Percentiles rank a stretch among this genome's conserved stretches.
Conservation (phyloP, 306 rosid species). For the Aeschynomene evenia region DNA sequence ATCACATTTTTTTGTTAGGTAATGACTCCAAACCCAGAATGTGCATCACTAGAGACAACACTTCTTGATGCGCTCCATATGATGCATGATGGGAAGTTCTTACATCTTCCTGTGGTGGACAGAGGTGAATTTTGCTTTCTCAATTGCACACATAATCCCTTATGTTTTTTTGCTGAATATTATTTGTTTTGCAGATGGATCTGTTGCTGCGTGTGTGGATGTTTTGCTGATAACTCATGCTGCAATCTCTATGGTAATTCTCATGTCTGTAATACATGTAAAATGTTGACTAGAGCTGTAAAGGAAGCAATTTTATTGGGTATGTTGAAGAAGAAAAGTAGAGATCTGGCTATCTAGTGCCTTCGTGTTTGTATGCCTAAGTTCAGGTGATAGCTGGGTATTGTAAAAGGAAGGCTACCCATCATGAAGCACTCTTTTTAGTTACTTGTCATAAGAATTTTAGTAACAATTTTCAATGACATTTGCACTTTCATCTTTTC, state of each 20-base stretch:
- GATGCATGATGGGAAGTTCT: slow-evolving; percentile 95
- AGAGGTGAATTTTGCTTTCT: slow-evolving; percentile 57
- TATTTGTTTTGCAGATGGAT: slow-evolving; percentile 65
- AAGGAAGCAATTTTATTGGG: not conserved
- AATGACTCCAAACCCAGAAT: slow-evolving; percentile 92
- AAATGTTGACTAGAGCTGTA: not conserved
- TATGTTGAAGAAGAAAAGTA: slow-evolving; percentile 7
- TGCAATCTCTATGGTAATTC: slow-evolving; percentile 87
- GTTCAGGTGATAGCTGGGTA: not conserved
- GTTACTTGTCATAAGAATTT: not conserved
- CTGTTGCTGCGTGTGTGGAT: slow-evolving; percentile 74
- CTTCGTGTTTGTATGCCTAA: not conserved
- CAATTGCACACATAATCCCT: slow-evolving; percentile 5
- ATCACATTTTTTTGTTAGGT: slow-evolving; percentile 46
- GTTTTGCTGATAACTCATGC: slow-evolving; percentile 92
- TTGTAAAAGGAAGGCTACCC: slow-evolving; percentile 10
- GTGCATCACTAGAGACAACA: slow-evolving; percentile 75
- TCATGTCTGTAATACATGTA: slow-evolving; percentile 6
- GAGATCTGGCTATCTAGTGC: slow-evolving; percentile 20
- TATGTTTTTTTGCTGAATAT: slow-evolving; percentile 17
- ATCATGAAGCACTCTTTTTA: not conserved
- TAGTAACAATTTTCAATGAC: not conserved
- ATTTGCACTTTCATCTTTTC: not conserved
- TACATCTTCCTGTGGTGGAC: slow-evolving; percentile 94
- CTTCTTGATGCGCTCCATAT: slow-evolving; percentile 89